These are phyloP conservation scores for Dictyophora rubrovolvata DNA, from an alignment of 768 basidiomycete genomes.

Conservation along the genomic window DNA sequence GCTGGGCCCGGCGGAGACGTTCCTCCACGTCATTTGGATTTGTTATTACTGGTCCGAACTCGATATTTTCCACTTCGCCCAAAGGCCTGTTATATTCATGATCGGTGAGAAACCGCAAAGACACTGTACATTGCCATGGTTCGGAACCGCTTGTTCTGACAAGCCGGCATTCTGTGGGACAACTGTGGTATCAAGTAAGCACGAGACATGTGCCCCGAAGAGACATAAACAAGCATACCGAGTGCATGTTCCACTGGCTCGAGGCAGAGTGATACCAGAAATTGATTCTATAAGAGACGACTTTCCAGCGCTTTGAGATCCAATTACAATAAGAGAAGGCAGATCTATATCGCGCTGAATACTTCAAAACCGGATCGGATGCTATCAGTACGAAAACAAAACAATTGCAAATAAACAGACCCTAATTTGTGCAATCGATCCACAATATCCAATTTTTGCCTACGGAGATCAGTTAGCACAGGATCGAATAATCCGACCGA, in stretches of 20 bases:
- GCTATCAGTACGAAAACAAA: not conserved
- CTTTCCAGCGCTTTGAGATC: conserved; percentile 66
- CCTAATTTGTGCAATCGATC: conserved; percentile 55
- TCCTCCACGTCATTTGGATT: conserved; percentile 12
- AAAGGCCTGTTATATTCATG: conserved; percentile 14
- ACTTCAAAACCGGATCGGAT: conserved; percentile 22
- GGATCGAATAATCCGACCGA: conserved; percentile 45
- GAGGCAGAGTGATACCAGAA: conserved; percentile 59
- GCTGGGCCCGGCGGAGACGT: conserved; percentile 14
- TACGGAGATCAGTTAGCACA: conserved; percentile 29
- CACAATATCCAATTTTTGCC: conserved; percentile 46
- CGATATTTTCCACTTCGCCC: conserved; percentile 4
- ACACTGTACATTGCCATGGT: conserved; percentile 26
- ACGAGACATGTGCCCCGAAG: not conserved
- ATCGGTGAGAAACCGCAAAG: conserved; percentile 23
- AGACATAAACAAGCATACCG: conserved; percentile 28
- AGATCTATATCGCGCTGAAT: conserved; percentile 63
- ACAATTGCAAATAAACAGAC: conserved; percentile 22
- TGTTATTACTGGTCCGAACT: conserved; percentile 8
- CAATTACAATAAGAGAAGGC: conserved; percentile 65
- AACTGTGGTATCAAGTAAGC: conserved; percentile 16
- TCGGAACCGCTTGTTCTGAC: conserved; percentile 12
- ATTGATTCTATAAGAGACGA: conserved; percentile 72
- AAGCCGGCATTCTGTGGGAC: conserved; percentile 28
- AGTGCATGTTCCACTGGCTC: conserved; percentile 68